Evolutionary conservation across 1,139 yeast genomes (phyloP).

Genomic region (Pichia sp.): DNA sequence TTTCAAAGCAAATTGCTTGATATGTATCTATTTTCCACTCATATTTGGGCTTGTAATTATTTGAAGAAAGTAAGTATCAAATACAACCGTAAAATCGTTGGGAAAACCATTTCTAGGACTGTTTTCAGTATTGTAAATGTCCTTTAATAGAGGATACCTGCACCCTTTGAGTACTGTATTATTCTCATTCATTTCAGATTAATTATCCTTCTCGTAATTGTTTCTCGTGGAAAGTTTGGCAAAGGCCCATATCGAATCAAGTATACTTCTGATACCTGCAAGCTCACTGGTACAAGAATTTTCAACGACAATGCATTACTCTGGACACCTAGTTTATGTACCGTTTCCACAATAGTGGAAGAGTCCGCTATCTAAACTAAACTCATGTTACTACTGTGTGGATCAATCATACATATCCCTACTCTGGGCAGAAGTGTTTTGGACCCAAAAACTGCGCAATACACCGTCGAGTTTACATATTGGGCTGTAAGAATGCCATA

Average conservation of each 20-base stretch:
- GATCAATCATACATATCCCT: constrained; percentile 37
- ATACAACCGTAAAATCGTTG: constrained; percentile 37
- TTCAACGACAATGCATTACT: constrained; percentile 32
- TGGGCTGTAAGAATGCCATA: constrained; percentile 7
- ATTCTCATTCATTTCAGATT: constrained; percentile 33
- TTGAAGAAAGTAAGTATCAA: constrained; percentile 38
- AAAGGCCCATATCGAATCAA: constrained; percentile 41
- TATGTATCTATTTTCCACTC: constrained; percentile 53
- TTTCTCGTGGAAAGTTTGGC: constrained; percentile 27
- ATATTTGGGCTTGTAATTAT: constrained; percentile 46
- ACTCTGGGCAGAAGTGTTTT: constrained; percentile 33
- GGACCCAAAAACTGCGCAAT: constrained; percentile 32
- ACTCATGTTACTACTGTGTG: constrained; percentile 36
- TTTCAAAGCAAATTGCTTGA: constrained; percentile 44
- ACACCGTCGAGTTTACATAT: constrained; percentile 9
- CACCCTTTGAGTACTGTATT: constrained; percentile 33
- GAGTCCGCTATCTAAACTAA: constrained; percentile 39
- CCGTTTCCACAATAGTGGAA: constrained; percentile 42
- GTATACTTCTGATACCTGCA: constrained; percentile 42
- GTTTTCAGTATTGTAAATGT: neutral
- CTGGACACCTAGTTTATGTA: constrained; percentile 39
- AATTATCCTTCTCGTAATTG: constrained; percentile 27
- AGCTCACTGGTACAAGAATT: constrained; percentile 34
- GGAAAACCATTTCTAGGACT: constrained; percentile 30
- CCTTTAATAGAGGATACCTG: constrained; percentile 42